These are phyloP conservation scores for Tylopilus balloui DNA, from an alignment of 768 basidiomycete species.

Conservation along the genomic window DNA sequence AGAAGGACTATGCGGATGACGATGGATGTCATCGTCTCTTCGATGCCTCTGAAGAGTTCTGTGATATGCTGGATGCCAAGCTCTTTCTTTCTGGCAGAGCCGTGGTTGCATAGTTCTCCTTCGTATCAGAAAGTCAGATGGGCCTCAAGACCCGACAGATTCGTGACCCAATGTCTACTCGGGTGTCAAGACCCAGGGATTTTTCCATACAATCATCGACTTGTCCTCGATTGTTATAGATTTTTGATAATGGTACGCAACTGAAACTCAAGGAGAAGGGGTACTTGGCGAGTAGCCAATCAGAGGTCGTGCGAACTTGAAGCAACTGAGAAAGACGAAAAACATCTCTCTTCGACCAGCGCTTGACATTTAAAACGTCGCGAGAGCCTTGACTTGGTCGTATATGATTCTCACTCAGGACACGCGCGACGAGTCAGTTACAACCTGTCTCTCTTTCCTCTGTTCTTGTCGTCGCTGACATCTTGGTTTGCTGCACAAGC, in stretches of 20 bases:
- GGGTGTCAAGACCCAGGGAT: background rate
- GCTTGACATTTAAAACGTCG: background rate
- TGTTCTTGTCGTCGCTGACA: constrained; percentile 1
- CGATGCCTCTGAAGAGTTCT: background rate
- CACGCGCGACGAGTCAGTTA: constrained; percentile 34
- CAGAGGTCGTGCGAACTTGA: too few species aligned
- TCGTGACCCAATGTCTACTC: too few species aligned
- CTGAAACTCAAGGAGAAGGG: too few species aligned
- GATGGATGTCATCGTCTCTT: background rate
- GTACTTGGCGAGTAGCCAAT: too few species aligned
- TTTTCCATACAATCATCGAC: background rate
- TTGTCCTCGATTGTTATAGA: background rate
- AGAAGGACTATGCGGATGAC: constrained; percentile 1
- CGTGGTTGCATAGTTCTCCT: background rate
- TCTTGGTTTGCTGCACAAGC: constrained; percentile 11
- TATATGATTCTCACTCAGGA: constrained; percentile 33
- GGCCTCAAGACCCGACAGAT: too few species aligned
- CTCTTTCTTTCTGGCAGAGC: background rate
- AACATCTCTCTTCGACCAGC: background rate
- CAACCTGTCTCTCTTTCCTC: background rate
- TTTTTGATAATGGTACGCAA: too few species aligned
- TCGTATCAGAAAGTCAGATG: background rate
- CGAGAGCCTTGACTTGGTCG: constrained; percentile 19
- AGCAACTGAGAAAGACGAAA: too few species aligned
- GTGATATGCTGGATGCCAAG: background rate